Evolutionary conservation across 2,329 filamentous ascomycete genomes (phyloP), one percentile per base, ranked within the genome.

Genomic region (Pseudogymnoascus sp.): DNA sequence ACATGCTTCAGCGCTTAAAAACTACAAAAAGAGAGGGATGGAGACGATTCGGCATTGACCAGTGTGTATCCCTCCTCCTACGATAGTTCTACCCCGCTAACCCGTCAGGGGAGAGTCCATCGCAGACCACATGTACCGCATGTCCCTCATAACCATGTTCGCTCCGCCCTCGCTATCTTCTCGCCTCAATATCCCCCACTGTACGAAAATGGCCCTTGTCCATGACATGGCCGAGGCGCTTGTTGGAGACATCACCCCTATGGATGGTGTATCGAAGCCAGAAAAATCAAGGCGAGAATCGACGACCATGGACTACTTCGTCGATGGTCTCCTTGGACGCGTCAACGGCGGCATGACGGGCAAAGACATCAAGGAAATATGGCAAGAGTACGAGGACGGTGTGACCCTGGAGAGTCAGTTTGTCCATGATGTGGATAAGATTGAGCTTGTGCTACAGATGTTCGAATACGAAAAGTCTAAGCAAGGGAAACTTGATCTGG

Each of bases 111-210:
- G 90, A 71, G 94, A 99, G 74, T 95, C 90, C 1, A 96, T 99
- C 70, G 82, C 90, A 59, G 94, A 99, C 76, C 94, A 99, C 80
- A 99, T 99, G 94, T 99, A 97, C 76, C 91, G 94, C 75, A 99
- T 99, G 94, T 90, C 92, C 57, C 82, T 99, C 66, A 90, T 99
- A 73, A 91, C 90, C 64, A 89, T 99, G 85, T 83, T 96, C 65
- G 91, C 90, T 2, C 92, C 94, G 1, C 80, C 89, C 0, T 75
- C 86, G 1, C 82, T 96, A 9, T 79, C 84, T 2, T 75, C 83
- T 0, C 82, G 81, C 37, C 79, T 97, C 69, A 88, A 97, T 71
- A 80, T 96, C 37, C 75, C 81, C 23, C 86, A 85, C 67, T 99
- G 94, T 78, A 92, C 90, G 68, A 90, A 90, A 75, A 96, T 99